Conservation (phyloP, 2,329 filamentous ascomycete genomes). For the Emmonsia crescens region DNA sequence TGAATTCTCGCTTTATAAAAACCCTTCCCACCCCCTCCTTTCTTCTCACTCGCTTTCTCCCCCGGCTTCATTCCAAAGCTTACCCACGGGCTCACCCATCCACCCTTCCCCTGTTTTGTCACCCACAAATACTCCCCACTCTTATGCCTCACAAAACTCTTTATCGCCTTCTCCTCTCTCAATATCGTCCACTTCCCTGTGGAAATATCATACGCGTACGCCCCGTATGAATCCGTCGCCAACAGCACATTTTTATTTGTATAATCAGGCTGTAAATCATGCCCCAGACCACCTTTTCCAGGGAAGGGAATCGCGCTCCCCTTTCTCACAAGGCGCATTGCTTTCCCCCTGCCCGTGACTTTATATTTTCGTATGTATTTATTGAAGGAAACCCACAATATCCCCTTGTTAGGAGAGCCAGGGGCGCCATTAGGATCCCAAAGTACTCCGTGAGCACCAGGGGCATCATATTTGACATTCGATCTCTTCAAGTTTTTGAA, state of each 20-base stretch:
- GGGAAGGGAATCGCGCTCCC: slow-evolving; percentile 3
- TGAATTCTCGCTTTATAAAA: slow-evolving; percentile 16
- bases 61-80: slow-evolving; percentile 8
- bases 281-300: slow-evolving; percentile 9
- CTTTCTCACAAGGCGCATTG: slow-evolving; percentile 3
- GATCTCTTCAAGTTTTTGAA: slow-evolving; percentile 8
- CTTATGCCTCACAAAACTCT: slow-evolving; percentile 12
- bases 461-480: neutral
- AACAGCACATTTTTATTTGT: slow-evolving; percentile 11
- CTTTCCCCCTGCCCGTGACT: slow-evolving; percentile 4
- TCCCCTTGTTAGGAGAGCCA: neutral
- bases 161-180: slow-evolving; percentile 8
- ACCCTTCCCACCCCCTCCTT: slow-evolving; percentile 10
- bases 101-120: slow-evolving; percentile 7
- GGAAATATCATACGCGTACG: slow-evolving; percentile 11
- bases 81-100: slow-evolving; percentile 15
- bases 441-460: slow-evolving; percentile 8
- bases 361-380: slow-evolving; percentile 7
- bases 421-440: slow-evolving; percentile 8
- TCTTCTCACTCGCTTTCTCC: slow-evolving; percentile 5
- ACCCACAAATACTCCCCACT: slow-evolving; percentile 15
- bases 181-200: slow-evolving; percentile 10
- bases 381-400: slow-evolving; percentile 7
- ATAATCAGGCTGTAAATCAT: slow-evolving; percentile 14
- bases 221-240: slow-evolving; percentile 13